Evolutionary conservation across 768 basidiomycete species (phyloP).

Genomic region (Pholiota conissans): DNA sequence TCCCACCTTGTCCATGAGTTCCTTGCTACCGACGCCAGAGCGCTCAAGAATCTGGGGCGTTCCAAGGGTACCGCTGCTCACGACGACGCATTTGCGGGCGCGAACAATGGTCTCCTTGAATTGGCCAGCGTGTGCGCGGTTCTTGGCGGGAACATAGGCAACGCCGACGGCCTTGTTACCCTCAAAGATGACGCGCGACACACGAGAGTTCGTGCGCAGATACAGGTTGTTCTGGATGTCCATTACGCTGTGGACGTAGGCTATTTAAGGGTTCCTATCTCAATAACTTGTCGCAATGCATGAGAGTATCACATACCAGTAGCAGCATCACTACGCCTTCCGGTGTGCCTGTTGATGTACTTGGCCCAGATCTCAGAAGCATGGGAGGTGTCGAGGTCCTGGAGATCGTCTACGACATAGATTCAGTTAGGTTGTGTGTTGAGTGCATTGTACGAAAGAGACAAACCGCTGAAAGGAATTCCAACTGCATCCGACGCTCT

Average conservation of each 20-base stretch:
- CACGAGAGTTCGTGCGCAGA: constrained; percentile 66
- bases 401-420: constrained; percentile 57
- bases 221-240: constrained; percentile 67
- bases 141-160: constrained; percentile 64
- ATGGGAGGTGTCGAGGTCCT: constrained; percentile 62
- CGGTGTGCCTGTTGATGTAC: constrained; percentile 74
- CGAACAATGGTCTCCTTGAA: constrained; percentile 63
- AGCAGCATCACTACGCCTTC: constrained; percentile 70
- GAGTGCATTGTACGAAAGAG: constrained; percentile 18
- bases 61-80: constrained; percentile 67
- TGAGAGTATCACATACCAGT: constrained; percentile 41
- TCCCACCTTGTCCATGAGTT: constrained; percentile 54
- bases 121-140: constrained; percentile 51
- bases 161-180: constrained; percentile 72
- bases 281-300: not conserved
- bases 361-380: constrained; percentile 76
- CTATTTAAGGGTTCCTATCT: constrained; percentile 24
- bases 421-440: not conserved
- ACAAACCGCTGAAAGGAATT: constrained; percentile 69
- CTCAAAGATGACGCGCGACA: constrained; percentile 70
- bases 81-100: constrained; percentile 65
- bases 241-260: constrained; percentile 72
- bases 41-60: constrained; percentile 76
- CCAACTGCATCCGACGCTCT: constrained; percentile 61
- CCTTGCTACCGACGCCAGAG: constrained; percentile 62